Conservation (phyloP, 805 yeast species). For the Yarrowia bubula region DNA sequence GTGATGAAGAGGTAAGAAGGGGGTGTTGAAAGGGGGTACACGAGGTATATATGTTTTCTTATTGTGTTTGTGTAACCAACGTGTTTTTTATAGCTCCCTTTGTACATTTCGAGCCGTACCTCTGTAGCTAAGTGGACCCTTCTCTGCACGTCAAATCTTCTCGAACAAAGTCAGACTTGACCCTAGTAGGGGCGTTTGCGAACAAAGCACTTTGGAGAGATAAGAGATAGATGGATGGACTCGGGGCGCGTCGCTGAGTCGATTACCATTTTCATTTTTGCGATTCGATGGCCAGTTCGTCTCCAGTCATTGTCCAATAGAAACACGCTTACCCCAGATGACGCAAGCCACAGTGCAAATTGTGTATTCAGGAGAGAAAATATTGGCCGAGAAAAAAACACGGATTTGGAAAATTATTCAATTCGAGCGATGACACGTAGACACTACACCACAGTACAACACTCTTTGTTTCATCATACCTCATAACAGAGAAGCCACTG, state of each 20-base stretch:
- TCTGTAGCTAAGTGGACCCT: background rate
- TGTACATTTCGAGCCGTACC: background rate
- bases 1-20: too few relatives aligned
- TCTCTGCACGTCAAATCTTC: slow-evolving; percentile 10
- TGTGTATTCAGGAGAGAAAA: background rate
- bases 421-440: too few relatives aligned
- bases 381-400: too few relatives aligned
- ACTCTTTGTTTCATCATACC: too few relatives aligned
- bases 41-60: background rate
- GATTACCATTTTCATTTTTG: too few relatives aligned
- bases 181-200: background rate
- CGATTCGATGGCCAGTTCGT: too few relatives aligned
- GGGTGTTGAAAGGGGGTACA: too few relatives aligned
- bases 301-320: too few relatives aligned
- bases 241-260: background rate
- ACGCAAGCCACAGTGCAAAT: slow-evolving; percentile 25
- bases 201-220: background rate
- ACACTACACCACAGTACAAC: too few relatives aligned
- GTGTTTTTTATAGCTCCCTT: background rate
- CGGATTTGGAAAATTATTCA: too few relatives aligned
- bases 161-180: background rate
- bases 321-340: slow-evolving; percentile 1
- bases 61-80: too few relatives aligned
- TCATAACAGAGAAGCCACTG: too few relatives aligned
- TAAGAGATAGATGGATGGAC: background rate